phyloP scores from a whole-genome alignment of 345 rosid genomes.

The Euphorbia pulcherrima region DNA sequence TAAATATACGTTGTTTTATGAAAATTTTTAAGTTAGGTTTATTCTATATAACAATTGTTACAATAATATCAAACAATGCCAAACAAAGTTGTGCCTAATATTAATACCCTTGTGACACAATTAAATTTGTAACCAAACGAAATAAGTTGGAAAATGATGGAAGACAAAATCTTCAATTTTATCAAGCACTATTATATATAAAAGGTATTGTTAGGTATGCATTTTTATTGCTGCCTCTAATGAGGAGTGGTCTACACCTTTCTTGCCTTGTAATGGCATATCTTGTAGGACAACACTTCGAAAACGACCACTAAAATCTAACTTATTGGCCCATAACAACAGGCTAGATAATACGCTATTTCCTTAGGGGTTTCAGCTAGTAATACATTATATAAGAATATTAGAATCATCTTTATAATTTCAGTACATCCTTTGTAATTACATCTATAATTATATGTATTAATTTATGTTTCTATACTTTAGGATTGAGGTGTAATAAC shows the following conservation, averaged over 20 bases:
- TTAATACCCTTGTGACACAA: background rate
- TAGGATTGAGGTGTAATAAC: background rate
- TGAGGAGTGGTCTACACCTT: background rate
- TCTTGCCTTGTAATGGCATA: background rate
- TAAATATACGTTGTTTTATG: too few species aligned
- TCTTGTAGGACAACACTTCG: constrained; percentile 2
- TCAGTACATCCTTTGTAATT: background rate
- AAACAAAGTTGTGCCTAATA: background rate
- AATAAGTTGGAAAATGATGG: constrained; percentile 2
- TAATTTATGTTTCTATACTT: too few species aligned
- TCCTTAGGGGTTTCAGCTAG: background rate
- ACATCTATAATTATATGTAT: too few species aligned
- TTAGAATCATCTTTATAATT: background rate
- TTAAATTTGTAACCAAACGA: background rate
- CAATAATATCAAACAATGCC: too few species aligned
- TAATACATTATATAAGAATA: too few species aligned
- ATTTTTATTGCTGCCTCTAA: background rate
- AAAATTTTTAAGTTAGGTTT: too few species aligned
- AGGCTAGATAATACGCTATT: background rate
- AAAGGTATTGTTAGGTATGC: background rate
- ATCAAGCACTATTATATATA: background rate
- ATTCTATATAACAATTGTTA: too few species aligned
- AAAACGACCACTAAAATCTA: background rate
- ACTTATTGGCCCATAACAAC: background rate
- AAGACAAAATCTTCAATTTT: constrained; percentile 1